These are phyloP conservation scores for Malus orientalis DNA, from an alignment of 306 rosid species.

Conservation along the genomic window DNA sequence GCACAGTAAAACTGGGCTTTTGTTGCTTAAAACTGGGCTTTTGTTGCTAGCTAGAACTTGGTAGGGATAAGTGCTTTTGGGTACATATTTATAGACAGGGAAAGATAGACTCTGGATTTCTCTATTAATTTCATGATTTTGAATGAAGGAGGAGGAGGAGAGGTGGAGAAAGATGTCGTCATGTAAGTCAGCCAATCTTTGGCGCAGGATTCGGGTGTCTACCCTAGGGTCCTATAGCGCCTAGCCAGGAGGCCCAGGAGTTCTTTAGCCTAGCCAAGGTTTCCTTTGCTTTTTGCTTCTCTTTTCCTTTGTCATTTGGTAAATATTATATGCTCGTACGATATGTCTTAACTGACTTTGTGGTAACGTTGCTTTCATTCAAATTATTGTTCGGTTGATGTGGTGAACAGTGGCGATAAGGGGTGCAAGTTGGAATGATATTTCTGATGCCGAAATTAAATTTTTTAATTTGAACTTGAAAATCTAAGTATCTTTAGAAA, in stretches of 20 bases:
- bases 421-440: too few species aligned
- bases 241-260: slow-evolving; percentile 9
- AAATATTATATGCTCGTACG: not conserved
- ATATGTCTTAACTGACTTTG: not conserved
- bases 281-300: not conserved
- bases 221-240: slow-evolving; percentile 22
- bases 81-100: slow-evolving; percentile 10
- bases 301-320: not conserved
- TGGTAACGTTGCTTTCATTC: not conserved
- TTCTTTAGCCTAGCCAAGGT: slow-evolving; percentile 17
- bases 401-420: too few species aligned
- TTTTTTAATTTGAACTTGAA: too few species aligned
- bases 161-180: slow-evolving; percentile 31
- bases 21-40: not conserved
- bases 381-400: not conserved
- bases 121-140: slow-evolving; percentile 13
- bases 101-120: not conserved
- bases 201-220: slow-evolving; percentile 71
- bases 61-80: not conserved
- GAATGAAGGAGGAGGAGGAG: not conserved
- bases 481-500: too few species aligned
- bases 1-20: not conserved
- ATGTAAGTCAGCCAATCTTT: slow-evolving; percentile 72
- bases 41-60: not conserved
- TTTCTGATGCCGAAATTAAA: too few species aligned